A percentile compares a stretch with the other conserved stretches of the same genome.
Conservation (phyloP, 1,284 basidiomycete genomes). For the Sanghuangporus sanghuang region DNA sequence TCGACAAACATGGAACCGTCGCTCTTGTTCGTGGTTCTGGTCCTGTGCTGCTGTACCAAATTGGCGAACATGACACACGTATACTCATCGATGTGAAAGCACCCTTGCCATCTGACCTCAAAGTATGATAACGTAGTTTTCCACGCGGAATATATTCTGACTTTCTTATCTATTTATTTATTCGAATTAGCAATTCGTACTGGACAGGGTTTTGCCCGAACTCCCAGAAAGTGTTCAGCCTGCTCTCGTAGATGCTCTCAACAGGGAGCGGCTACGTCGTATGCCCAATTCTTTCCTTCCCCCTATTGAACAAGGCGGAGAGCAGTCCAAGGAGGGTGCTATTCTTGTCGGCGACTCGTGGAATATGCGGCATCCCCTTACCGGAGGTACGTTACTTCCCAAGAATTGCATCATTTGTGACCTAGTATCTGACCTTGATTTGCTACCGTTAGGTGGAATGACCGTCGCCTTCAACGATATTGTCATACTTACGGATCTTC, state of each 20-base stretch:
- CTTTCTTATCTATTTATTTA: not conserved
- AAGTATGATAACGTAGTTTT: slow-evolving; percentile 40
- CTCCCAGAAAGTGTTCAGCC: slow-evolving; percentile 68
- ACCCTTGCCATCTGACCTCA: slow-evolving; percentile 80
- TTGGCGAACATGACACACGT: slow-evolving; percentile 75
- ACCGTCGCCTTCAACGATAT: slow-evolving; percentile 88
- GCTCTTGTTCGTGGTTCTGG: slow-evolving; percentile 69
- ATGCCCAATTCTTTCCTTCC: slow-evolving; percentile 98
- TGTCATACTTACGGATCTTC: slow-evolving; percentile 62
- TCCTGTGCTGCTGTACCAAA: slow-evolving; percentile 87
- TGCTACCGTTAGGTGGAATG: slow-evolving; percentile 62
- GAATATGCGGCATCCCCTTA: slow-evolving; percentile 99
- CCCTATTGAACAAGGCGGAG: slow-evolving; percentile 70
- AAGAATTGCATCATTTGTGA: not conserved
- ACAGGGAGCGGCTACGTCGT: slow-evolving; percentile 70
- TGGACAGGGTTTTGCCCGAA: slow-evolving; percentile 69
- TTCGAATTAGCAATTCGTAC: slow-evolving; percentile 56
- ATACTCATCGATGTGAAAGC: slow-evolving; percentile 91
- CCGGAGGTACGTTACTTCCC: slow-evolving; percentile 52
- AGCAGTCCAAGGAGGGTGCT: slow-evolving; percentile 60
- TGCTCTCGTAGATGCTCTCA: slow-evolving; percentile 58
- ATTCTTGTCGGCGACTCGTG: slow-evolving; percentile 93
- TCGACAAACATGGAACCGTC: slow-evolving; percentile 86
- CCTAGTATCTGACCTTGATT: not conserved
- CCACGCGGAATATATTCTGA: not conserved